phyloP scores from a whole-genome alignment of 345 rosid genomes.

The Sonneratia caseolaris region DNA sequence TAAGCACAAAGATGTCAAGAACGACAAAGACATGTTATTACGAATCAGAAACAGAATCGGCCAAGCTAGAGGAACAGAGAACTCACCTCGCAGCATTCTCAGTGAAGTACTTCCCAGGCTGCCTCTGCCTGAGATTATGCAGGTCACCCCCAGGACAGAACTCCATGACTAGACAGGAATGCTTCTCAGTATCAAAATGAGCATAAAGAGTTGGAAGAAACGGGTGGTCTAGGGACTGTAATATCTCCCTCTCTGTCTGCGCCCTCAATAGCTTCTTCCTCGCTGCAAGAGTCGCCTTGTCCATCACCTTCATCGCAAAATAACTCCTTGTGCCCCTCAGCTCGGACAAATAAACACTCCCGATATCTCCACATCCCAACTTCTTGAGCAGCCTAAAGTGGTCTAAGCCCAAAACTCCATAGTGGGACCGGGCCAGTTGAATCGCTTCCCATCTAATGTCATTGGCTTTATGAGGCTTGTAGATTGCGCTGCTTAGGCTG shows the following conservation, averaged over 20 bases:
- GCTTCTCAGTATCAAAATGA: slow-evolving; percentile 75
- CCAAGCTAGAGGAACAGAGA: background rate
- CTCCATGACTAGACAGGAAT: slow-evolving; percentile 89
- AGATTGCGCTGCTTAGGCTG: slow-evolving; percentile 44
- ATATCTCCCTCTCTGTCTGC: slow-evolving; percentile 81
- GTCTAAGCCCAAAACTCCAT: slow-evolving; percentile 42
- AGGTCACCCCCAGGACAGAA: slow-evolving; percentile 96
- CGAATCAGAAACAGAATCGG: background rate
- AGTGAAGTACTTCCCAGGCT: slow-evolving; percentile 73
- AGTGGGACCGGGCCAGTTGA: slow-evolving; percentile 43
- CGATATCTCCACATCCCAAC: slow-evolving; percentile 89
- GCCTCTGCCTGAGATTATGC: slow-evolving; percentile 71
- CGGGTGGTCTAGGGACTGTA: slow-evolving; percentile 83
- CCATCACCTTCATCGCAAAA: slow-evolving; percentile 86
- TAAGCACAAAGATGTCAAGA: background rate
- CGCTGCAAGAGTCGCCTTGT: slow-evolving; percentile 52
- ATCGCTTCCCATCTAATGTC: slow-evolving; percentile 88
- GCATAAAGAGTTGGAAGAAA: slow-evolving; percentile 78
- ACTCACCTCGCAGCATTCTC: slow-evolving; percentile 85
- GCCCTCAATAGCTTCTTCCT: slow-evolving; percentile 89
- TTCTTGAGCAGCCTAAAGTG: slow-evolving; percentile 49
- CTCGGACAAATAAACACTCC: slow-evolving; percentile 73
- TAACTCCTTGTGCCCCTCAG: slow-evolving; percentile 52
- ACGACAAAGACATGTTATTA: background rate
- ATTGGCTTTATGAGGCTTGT: slow-evolving; percentile 85